These are phyloP conservation scores for Brachypodium distachyon DNA, from an alignment of 202 grass and related monocot genomes.

Conservation along the genomic window DNA sequence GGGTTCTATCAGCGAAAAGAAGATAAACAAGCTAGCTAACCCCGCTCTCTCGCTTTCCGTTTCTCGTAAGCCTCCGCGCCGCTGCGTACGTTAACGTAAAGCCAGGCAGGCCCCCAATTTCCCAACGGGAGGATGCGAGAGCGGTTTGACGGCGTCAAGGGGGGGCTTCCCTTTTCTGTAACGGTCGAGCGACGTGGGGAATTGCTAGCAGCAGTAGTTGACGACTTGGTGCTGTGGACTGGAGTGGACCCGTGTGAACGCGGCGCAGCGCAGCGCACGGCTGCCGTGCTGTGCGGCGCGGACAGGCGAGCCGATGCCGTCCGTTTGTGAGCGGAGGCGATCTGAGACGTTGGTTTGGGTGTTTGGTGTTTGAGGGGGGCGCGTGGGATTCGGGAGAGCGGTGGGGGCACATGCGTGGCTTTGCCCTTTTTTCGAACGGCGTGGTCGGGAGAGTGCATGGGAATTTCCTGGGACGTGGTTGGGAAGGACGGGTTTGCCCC, in stretches of 20 bases:
- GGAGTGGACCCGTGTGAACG: constrained; percentile 3
- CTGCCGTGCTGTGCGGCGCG: not conserved
- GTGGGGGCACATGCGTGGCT: constrained; percentile 22
- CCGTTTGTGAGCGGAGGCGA: not conserved
- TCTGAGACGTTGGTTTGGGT: not conserved
- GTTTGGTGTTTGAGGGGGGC: not conserved
- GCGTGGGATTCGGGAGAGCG: not conserved
- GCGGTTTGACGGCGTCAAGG: constrained; percentile 39
- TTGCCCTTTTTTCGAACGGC: constrained; percentile 11
- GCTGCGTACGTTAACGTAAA: not conserved
- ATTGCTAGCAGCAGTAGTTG: not conserved
- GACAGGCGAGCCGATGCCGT: not conserved
- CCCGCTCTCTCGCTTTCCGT: constrained; percentile 8
- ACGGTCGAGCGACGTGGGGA: constrained; percentile 44
- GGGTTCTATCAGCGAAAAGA: not conserved
- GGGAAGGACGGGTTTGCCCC: not conserved
- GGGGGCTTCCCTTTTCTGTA: not conserved
- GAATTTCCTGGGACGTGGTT: not conserved
- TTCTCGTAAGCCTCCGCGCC: not conserved
- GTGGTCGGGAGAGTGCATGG: not conserved
- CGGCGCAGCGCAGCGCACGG: not conserved
- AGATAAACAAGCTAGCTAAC: no score
- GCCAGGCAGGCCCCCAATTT: no score
- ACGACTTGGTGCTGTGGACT: not conserved
- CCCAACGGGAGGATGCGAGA: constrained; percentile 20